Conservation (phyloP, 2,329 filamentous ascomycete genomes). For the Tolypocladium album region DNA sequence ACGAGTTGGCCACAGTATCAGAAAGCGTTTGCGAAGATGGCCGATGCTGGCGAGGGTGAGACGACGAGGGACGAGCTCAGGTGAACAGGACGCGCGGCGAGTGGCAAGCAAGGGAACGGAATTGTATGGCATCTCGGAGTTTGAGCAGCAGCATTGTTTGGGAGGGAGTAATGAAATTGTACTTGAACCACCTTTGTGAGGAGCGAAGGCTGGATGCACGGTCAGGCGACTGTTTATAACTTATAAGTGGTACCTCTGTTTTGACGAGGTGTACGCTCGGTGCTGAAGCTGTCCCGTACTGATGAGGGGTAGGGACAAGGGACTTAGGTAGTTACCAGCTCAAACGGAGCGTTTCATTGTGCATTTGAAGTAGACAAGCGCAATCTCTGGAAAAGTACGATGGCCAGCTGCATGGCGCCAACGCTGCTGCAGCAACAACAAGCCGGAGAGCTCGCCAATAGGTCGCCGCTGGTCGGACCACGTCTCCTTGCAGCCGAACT, state of each 20-base stretch:
- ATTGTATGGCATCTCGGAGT: not conserved
- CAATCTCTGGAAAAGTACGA: not conserved
- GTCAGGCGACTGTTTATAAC: not conserved
- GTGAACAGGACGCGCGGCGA: constrained; percentile 4
- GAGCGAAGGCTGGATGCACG: not conserved
- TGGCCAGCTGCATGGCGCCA: not conserved
- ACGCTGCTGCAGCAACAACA: not conserved
- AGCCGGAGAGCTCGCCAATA: not conserved
- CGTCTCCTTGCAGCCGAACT: not conserved
- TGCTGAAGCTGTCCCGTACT: not conserved
- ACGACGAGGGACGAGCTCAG: constrained; percentile 18
- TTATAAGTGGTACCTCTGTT: not conserved
- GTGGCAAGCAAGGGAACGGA: not conserved
- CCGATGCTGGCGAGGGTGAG: constrained; percentile 7
- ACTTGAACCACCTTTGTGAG: not conserved
- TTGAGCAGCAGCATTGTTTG: not conserved
- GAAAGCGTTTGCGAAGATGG: constrained; percentile 18
- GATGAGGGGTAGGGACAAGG: not conserved
- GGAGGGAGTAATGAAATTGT: not conserved
- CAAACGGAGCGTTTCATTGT: not conserved
- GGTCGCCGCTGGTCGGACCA: not conserved
- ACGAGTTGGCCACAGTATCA: constrained; percentile 15
- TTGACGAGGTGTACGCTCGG: not conserved
- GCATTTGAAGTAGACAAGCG: not conserved
- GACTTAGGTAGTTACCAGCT: not conserved